phyloP scores from a whole-genome alignment of 2,329 filamentous ascomycete species.

The Ophiostoma angusticollis region DNA sequence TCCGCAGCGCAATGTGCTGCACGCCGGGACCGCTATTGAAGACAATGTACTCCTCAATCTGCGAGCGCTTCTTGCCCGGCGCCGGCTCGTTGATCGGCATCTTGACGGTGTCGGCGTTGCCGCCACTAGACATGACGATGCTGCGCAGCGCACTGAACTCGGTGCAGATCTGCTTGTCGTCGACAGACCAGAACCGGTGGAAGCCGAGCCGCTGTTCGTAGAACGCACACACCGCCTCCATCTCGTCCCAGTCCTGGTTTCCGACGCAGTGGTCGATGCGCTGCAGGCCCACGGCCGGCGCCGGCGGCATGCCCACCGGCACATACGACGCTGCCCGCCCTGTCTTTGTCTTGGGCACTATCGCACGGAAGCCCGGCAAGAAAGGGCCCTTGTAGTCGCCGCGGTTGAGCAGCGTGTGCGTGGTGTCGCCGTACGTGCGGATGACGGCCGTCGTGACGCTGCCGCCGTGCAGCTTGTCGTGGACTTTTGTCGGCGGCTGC shows the following conservation, averaged over 20 bases:
- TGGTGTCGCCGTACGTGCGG: conserved; percentile 87
- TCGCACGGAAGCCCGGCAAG: conserved; percentile 65
- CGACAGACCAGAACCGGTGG: conserved; percentile 95
- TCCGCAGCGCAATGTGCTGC: conserved; percentile 85
- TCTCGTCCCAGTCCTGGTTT: conserved; percentile 91
- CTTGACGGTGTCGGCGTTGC: conserved; percentile 74
- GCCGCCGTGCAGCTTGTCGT: conserved; percentile 54
- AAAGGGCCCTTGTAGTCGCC: conserved; percentile 60
- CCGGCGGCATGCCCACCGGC: conserved; percentile 29
- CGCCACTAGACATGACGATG: conserved; percentile 80
- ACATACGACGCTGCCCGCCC: conserved; percentile 17
- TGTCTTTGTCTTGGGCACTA: conserved; percentile 21
- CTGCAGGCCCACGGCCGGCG: conserved; percentile 54
- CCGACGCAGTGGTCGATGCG: conserved; percentile 94
- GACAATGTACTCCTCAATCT: conserved; percentile 87
- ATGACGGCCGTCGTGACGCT: conserved; percentile 65
- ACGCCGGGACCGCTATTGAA: conserved; percentile 86
- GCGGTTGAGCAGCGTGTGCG: conserved; percentile 77
- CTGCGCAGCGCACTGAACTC: conserved; percentile 81
- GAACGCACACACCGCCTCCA: conserved; percentile 53
- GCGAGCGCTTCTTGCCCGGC: conserved; percentile 74
- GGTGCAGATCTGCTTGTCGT: conserved; percentile 84
- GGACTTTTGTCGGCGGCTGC: conserved; percentile 39
- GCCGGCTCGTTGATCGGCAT: conserved; percentile 99
- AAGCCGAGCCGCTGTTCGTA: conserved; percentile 86